Percentiles rank a stretch among this genome's conserved stretches.
Evolutionary conservation across 495 filamentous ascomycete genomes (phyloP).

Genomic region (Ramalina peruviana): DNA sequence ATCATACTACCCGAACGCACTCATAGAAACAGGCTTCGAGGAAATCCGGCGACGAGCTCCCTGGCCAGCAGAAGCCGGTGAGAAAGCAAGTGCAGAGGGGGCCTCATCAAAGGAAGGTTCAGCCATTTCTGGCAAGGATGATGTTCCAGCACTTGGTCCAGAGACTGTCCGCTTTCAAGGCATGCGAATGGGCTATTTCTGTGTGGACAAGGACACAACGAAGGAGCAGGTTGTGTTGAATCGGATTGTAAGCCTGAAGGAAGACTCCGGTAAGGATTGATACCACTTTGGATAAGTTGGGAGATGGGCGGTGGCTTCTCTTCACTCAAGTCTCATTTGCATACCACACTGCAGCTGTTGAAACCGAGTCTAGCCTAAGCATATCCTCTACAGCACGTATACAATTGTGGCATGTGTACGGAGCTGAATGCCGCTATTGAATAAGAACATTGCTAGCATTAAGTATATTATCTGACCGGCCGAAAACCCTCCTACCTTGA

Average conservation of each 20-base stretch:
- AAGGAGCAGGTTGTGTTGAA: conserved; percentile 72
- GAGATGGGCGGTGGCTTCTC: background rate
- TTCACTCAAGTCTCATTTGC: background rate
- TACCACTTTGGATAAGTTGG: background rate
- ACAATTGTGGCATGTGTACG: no score
- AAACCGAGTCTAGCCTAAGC: no score
- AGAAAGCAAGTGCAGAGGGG: conserved; percentile 4
- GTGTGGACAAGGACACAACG: conserved; percentile 65
- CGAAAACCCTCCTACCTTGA: no score
- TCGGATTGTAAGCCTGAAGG: conserved; percentile 84
- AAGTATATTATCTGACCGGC: no score
- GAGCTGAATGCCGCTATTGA: no score
- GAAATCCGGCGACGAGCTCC: conserved; percentile 61
- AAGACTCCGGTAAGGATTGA: conserved; percentile 54
- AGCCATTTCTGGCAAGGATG: background rate
- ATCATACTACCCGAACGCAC: conserved; percentile 57
- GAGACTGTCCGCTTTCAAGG: conserved; percentile 86
- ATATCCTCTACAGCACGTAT: no score
- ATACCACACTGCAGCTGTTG: background rate
- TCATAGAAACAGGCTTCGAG: conserved; percentile 77
- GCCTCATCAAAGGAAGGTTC: background rate
- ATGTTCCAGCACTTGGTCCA: conserved; percentile 23
- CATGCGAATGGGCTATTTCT: conserved; percentile 80
- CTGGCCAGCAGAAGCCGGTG: conserved; percentile 49
- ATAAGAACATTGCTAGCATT: no score